Percentiles rank a stretch among this genome's conserved stretches.
Conservation (phyloP, 2,329 filamentous ascomycete species). For the Ploettnerulaceae sp. region DNA sequence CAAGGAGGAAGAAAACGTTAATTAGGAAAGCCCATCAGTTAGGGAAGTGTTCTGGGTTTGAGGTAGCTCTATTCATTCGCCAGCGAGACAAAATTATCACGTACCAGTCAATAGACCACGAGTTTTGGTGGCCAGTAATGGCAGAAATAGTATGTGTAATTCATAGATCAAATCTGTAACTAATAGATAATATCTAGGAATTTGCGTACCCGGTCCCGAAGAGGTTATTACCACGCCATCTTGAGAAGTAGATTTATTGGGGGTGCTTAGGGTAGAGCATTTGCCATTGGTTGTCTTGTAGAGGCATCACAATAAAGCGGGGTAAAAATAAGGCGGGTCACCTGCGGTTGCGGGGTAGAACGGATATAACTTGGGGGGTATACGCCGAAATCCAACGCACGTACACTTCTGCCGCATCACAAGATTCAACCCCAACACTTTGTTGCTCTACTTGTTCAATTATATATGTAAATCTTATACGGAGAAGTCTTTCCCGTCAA, state of each 20-base stretch:
- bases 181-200: constrained; percentile 14
- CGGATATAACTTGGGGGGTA: too few relatives aligned
- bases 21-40: constrained; percentile 14
- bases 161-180: constrained; percentile 11
- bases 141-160: constrained; percentile 13
- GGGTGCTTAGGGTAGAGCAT: constrained; percentile 4
- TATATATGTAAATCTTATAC: too few relatives aligned
- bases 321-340: background rate
- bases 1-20: constrained; percentile 12
- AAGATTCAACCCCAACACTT: too few relatives aligned
- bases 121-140: constrained; percentile 11
- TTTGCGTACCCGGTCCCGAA: constrained; percentile 8
- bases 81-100: constrained; percentile 11
- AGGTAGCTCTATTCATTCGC: constrained; percentile 14
- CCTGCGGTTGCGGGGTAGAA: background rate
- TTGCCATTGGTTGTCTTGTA: background rate
- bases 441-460: too few relatives aligned
- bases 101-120: constrained; percentile 13
- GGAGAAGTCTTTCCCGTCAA: too few relatives aligned
- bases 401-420: too few relatives aligned
- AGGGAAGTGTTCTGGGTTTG: constrained; percentile 13
- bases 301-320: background rate
- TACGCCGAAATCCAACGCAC: too few relatives aligned
- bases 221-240: constrained; percentile 11
- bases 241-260: constrained; percentile 10